A percentile compares a stretch with the other conserved stretches of the same genome.
Evolutionary conservation across 163 green algal species (phyloP).

Genomic region (Scenedesmus sp.): DNA sequence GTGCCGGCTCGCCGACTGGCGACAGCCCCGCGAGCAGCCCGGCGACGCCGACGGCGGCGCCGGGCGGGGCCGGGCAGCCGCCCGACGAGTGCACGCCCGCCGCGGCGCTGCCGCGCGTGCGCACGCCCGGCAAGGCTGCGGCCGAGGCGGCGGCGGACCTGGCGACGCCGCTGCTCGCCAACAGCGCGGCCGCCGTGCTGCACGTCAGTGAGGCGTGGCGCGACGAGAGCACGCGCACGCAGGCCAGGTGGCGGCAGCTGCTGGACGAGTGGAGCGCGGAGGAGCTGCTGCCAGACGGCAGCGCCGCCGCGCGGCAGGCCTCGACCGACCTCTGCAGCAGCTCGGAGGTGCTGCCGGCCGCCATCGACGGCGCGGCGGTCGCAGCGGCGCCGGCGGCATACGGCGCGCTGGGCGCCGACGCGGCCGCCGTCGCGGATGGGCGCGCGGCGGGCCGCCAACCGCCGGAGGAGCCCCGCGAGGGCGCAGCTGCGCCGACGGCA

Average conservation of each 20-base stretch:
- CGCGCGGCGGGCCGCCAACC: too few species aligned
- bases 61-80: too few species aligned
- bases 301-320: background rate
- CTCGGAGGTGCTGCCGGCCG: too few species aligned
- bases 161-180: slow-evolving; percentile 31
- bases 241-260: slow-evolving; percentile 35
- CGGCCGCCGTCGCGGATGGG: too few species aligned
- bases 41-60: too few species aligned
- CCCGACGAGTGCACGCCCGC: slow-evolving; percentile 4
- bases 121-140: slow-evolving; percentile 28
- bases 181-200: slow-evolving; percentile 29
- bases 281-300: background rate
- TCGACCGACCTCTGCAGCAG: slow-evolving; percentile 5
- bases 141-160: slow-evolving; percentile 16
- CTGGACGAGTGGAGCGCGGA: slow-evolving; percentile 33
- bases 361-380: background rate
- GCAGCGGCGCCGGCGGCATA: background rate
- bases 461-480: too few species aligned
- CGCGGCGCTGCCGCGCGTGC: slow-evolving; percentile 18
- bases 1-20: too few species aligned
- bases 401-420: too few species aligned
- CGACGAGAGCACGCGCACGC: background rate
- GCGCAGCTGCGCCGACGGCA: background rate
- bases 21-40: too few species aligned
- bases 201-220: slow-evolving; percentile 30